Base-by-base conservation (phyloP, 2,329 filamentous ascomycete genomes). In the Pseudonectria foliicola region DNA sequence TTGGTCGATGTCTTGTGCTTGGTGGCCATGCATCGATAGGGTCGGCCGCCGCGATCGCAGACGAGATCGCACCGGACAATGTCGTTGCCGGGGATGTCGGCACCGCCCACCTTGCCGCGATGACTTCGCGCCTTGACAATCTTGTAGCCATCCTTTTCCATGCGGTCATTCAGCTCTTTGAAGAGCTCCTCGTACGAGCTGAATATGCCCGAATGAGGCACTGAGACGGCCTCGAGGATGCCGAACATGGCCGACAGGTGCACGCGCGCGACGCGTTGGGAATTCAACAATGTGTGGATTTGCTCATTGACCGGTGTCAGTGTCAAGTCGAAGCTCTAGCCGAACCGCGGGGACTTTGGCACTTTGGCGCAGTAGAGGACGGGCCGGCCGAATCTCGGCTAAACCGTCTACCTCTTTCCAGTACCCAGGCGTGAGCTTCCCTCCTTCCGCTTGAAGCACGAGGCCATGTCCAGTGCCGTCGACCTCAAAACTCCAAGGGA, bases 1-100 rank as follows among this genome's bases (percentile, higher is more conserved):
- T 67, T 67, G 7, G 64, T 67, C 15, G 61, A 59, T 6, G 64
- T 64, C 48, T 67, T 67, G 43, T 64, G 62, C 49, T 66, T 65
- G 5, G 62, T 67, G 6, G 64, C 64, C 48, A 58, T 56, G 40
- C 61, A 64, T 29, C 62, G 61, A 45, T 67, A 67, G 8, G 64
- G 61, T 26, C 63, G 54, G 15, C 64, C 63, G 31, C 64, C 64
- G 29, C 64, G 59, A 42, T 67, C 61, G 47, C 64, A 67, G n/a
- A 66, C 63, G 3, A 67, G 59, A 47, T 67, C 63, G 39, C 60
- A 64, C 38, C 64, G 60, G 24, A 66, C 59, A 34, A 67, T 64
- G 28, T 64, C 61, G 45, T 63, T 65, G n/a, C 55, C 56, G 31
- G 61, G 60, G 34, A 61, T 54, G 45, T 63, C 59, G 25, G 60